A percentile compares a stretch with the other conserved stretches of the same genome.
phyloP scores from a whole-genome alignment of 768 basidiomycete genomes.

The Cyclocybe aegerita region DNA sequence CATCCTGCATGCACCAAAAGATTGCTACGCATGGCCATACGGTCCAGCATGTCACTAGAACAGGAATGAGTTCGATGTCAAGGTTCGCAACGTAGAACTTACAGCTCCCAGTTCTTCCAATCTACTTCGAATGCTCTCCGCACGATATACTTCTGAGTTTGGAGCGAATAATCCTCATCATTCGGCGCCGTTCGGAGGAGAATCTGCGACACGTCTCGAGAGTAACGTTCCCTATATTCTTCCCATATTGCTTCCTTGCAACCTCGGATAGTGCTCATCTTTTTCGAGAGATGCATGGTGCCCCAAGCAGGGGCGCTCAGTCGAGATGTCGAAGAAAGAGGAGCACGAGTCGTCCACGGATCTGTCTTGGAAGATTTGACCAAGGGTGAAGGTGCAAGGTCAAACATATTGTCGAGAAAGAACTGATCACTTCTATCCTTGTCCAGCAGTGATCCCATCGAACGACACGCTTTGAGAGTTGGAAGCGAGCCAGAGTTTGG shows the following conservation, averaged over 20 bases:
- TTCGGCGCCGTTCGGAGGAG: slow-evolving; percentile 34
- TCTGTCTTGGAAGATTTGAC: slow-evolving; percentile 15
- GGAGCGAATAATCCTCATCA: slow-evolving; percentile 19
- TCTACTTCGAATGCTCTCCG: slow-evolving; percentile 64
- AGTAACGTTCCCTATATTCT: slow-evolving; percentile 55
- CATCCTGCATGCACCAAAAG: slow-evolving; percentile 50
- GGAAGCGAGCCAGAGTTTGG: slow-evolving; percentile 35
- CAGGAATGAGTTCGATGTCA: neutral
- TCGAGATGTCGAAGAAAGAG: neutral
- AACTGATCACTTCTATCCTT: slow-evolving; percentile 6
- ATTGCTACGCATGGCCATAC: slow-evolving; percentile 57
- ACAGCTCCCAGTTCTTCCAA: slow-evolving; percentile 76
- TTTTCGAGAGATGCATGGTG: slow-evolving; percentile 67
- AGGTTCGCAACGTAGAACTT: slow-evolving; percentile 20
- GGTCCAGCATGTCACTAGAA: slow-evolving; percentile 75
- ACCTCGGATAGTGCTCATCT: slow-evolving; percentile 51
- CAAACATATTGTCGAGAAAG: slow-evolving; percentile 18
- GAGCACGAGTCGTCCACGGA: slow-evolving; percentile 9
- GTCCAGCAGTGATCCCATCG: slow-evolving; percentile 23
- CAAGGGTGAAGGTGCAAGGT: slow-evolving; percentile 18
- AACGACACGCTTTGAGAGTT: slow-evolving; percentile 19
- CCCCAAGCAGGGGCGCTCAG: slow-evolving; percentile 29
- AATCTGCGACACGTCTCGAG: slow-evolving; percentile 34
- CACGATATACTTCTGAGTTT: slow-evolving; percentile 8
- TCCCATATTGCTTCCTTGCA: slow-evolving; percentile 73